Evolutionary conservation across 441 rosid species (phyloP).

Genomic region (Adansonia rubrostipa): DNA sequence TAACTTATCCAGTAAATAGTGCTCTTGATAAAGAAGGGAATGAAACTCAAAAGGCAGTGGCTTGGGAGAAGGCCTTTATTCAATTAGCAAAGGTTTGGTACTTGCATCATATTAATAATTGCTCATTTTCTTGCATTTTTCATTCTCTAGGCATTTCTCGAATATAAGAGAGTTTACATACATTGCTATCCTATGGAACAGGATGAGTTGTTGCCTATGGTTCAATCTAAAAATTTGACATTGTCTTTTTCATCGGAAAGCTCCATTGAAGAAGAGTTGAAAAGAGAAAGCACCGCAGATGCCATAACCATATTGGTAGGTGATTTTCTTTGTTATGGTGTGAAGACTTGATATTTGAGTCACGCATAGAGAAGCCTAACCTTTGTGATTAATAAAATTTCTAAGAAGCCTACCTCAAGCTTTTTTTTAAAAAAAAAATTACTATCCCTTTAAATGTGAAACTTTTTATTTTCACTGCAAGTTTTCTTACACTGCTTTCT

Average conservation of each 20-base stretch:
- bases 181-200: conserved; percentile 41
- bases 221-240: conserved; percentile 63
- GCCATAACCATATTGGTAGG: conserved; percentile 85
- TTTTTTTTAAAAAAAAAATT: background rate
- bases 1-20: conserved; percentile 94
- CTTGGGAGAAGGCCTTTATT: conserved; percentile 98
- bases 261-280: conserved; percentile 93
- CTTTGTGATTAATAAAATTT: conserved; percentile 14
- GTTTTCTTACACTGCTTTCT: background rate
- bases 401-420: background rate
- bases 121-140: background rate
- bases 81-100: conserved; percentile 78
- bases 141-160: conserved; percentile 19
- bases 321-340: conserved; percentile 20
- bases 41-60: conserved; percentile 75
- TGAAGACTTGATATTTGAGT: conserved; percentile 18
- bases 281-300: conserved; percentile 99
- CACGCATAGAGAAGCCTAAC: background rate
- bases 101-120: conserved; percentile 22
- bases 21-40: conserved; percentile 65
- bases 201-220: conserved; percentile 88
- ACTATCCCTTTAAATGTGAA: background rate
- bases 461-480: background rate
- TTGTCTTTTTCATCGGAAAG: conserved; percentile 96
- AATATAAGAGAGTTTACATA: conserved; percentile 17